Base-by-base conservation (phyloP, 768 basidiomycete genomes). In the Lentinula aciculospora region DNA sequence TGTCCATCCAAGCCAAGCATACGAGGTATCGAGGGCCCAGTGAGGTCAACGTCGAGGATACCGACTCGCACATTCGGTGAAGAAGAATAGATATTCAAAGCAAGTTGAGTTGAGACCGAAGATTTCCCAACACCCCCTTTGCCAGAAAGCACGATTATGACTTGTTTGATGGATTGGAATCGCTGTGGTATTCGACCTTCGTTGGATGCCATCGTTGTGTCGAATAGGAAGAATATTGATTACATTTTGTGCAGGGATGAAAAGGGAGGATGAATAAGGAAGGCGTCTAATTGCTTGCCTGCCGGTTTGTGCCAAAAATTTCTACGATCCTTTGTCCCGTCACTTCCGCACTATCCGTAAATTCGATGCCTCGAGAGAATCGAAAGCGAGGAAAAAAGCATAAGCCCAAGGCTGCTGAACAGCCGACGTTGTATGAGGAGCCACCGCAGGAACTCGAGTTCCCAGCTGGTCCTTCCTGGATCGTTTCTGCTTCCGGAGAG, bases 91-190 rank as follows among this genome's bases (percentile, higher is more conserved):
- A 99, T 84, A 60, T 86, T 91, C 50, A 98, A 81, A 0, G 97
- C 95, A 29, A 98, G 81, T 64, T 98, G 97, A 6, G 88, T 83
- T 2, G 93, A 85, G 23, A 98, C 88, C 1, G 94, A 96, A n/a
- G 95, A 98, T 74, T 99, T 99, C 57, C 97, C 97, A 40, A 98
- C 97, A 34, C 96, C 97, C 32, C 97, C 97, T 71, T 99, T 99
- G 7, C 97, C 97, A 0, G 94, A 92, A 39, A 95, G 81, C 57
- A 99, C 93, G 61, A 98, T 84, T 63, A 99, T 84, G 68, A 99
- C 84, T 65, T 94, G 82, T 63, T 88, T 87, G 63, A 99, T 84
- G 1, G 77, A 74, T 58, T 77, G 72, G 17, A 98, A 76, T 39
- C 95, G 87, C 64, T 83, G 76, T 21, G 84, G 78, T 56, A 92